Base-by-base conservation (phyloP, 768 basidiomycete genomes). In the Lyophyllum shimeji region DNA sequence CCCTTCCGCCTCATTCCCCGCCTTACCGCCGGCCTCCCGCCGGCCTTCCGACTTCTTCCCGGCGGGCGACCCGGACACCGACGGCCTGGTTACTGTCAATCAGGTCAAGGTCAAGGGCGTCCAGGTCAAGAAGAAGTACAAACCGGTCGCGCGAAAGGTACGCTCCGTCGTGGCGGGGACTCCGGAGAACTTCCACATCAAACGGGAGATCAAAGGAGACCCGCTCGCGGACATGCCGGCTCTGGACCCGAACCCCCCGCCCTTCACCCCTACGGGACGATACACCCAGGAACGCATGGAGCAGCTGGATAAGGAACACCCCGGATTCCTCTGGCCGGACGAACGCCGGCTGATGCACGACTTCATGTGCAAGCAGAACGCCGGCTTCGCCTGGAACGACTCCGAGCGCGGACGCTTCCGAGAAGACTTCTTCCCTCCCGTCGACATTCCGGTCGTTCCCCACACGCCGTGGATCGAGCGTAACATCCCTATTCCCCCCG, bases 401-500 rank as follows among this genome's bases (percentile, higher is more conserved):
- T 29, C 29, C 9, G 29, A 29, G 29, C 29, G 29, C 9, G 29
- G 29, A 5, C 29, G 29, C 9, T 29, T 29, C 29, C 29, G 9
- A 5, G 29, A 29, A 29, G 29, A 29, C 29, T 6, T 69, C 63
- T 42, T 68, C 69, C 34, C 56, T 8, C 66, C 65, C 0, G 58
- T 69, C 0, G 53, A 59, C 0, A 68, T 44, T 68, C 68, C 67
- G 1, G 66, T 66, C 2, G 59, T 74, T 0, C 61, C 64, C 42
- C 73, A 74, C 46, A 43, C 65, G 17, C 73, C 73, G 1, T 74
- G 72, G 70, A 59, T 54, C 0, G 40, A 61, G 9, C 52, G 53
- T n/a, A 71, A 69, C 45, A 63, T 71, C 4, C 73, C 69, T 0
- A 74, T 74, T 8, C 70, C 71, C 0, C 69, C 60, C 0, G 72